A percentile compares a stretch with the other conserved stretches of the same genome.
These are phyloP conservation scores for Penicillium cinerascens DNA, from an alignment of 495 filamentous ascomycete genomes.

Conservation along the genomic window DNA sequence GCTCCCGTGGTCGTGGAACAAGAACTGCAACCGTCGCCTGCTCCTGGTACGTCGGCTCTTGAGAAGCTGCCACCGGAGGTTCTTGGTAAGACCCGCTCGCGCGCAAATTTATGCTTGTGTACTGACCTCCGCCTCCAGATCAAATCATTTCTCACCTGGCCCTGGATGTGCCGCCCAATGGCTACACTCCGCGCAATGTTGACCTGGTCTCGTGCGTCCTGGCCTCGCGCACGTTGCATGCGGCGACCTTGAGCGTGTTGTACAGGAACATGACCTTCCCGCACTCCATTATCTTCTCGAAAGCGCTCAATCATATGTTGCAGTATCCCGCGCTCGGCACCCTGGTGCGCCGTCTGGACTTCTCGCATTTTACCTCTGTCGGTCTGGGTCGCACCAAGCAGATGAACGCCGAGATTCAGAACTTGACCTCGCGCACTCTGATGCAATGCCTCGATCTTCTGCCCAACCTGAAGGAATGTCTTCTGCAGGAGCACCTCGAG, in stretches of 20 bases:
- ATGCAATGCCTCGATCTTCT: constrained; percentile 70
- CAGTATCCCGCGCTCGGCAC: constrained; percentile 69
- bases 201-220: constrained; percentile 77
- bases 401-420: constrained; percentile 76
- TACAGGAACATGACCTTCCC: constrained; percentile 84
- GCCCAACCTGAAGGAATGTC: constrained; percentile 74
- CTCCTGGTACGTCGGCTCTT: constrained; percentile 42
- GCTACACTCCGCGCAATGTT: constrained; percentile 72
- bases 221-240: constrained; percentile 71
- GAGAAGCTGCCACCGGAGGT: constrained; percentile 70
- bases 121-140: constrained; percentile 46
- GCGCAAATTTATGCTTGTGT: constrained; percentile 2
- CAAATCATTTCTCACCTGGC: constrained; percentile 74
- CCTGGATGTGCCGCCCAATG: constrained; percentile 73
- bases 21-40: constrained; percentile 20
- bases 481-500: constrained; percentile 80
- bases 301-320: constrained; percentile 70
- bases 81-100: constrained; percentile 54
- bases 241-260: constrained; percentile 70
- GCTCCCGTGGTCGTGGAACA: constrained; percentile 27
- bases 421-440: constrained; percentile 74
- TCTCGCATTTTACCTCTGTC: constrained; percentile 84
- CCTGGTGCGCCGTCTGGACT: constrained; percentile 77
- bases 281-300: constrained; percentile 81
- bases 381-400: constrained; percentile 75